Conservation (phyloP, 345 rosid species). For the Eucalyptus curtisii region DNA sequence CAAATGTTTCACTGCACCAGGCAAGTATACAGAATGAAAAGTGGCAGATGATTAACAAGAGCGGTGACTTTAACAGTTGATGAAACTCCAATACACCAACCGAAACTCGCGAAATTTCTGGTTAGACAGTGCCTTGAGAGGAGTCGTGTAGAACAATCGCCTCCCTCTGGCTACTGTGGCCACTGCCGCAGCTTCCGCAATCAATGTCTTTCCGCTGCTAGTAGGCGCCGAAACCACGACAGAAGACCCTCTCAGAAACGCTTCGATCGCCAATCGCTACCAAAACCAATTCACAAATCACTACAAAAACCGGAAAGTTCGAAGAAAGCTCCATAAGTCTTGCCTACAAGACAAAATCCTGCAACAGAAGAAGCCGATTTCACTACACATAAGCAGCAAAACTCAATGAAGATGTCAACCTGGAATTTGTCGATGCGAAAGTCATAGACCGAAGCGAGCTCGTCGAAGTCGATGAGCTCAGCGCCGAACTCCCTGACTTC, state of each 20-base stretch:
- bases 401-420: conserved; percentile 17
- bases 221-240: conserved; percentile 98
- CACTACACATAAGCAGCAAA: background rate
- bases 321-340: background rate
- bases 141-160: conserved; percentile 84
- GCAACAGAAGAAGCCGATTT: background rate
- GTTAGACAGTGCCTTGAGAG: conserved; percentile 94
- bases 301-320: background rate
- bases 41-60: background rate
- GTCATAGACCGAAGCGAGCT: conserved; percentile 68
- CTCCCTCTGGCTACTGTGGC: conserved; percentile 77
- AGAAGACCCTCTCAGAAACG: conserved; percentile 70
- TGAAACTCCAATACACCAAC: conserved; percentile 11
- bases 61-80: background rate
- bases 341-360: background rate
- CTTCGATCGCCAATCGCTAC: conserved; percentile 75
- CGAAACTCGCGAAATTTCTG: conserved; percentile 96
- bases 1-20: conserved; percentile 64
- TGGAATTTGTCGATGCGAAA: conserved; percentile 92
- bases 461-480: conserved; percentile 65
- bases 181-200: conserved; percentile 96
- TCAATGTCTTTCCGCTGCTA: conserved; percentile 91
- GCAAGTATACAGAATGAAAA: background rate
- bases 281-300: background rate
- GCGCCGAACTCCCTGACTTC: conserved; percentile 59